Percentiles rank a stretch among this genome's conserved stretches.
Conservation (phyloP, 2,329 filamentous ascomycete species). For the Epichloe coenophiala region DNA sequence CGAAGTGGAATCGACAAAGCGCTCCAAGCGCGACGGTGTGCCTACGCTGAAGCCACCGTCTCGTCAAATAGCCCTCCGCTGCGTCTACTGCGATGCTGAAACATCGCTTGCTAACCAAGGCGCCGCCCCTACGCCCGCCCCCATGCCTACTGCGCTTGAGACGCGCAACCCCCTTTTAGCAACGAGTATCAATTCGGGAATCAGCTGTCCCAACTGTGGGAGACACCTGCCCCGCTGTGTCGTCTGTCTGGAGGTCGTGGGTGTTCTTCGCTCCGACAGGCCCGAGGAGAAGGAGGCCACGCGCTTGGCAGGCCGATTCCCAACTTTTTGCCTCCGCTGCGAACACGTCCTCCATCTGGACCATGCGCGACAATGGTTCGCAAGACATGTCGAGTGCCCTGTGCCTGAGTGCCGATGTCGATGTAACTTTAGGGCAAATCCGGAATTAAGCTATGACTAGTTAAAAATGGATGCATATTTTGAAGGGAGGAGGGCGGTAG, state of each 20-base stretch:
- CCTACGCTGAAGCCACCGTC: slow-evolving; percentile 52
- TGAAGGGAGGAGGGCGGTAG: background rate
- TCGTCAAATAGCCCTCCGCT: slow-evolving; percentile 60
- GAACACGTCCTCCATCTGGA: slow-evolving; percentile 56
- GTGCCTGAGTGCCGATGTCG: slow-evolving; percentile 55
- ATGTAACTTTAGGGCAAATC: slow-evolving; percentile 48
- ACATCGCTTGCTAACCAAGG: slow-evolving; percentile 33
- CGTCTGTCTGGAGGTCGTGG: slow-evolving; percentile 53
- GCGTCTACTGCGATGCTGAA: slow-evolving; percentile 59
- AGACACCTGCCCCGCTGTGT: slow-evolving; percentile 54
- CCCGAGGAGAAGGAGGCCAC: slow-evolving; percentile 38
- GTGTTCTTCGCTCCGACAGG: slow-evolving; percentile 46
- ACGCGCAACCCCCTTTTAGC: slow-evolving; percentile 44
- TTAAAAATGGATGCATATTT: background rate
- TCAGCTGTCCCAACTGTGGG: slow-evolving; percentile 54
- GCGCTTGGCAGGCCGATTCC: slow-evolving; percentile 42
- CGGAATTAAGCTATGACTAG: slow-evolving; percentile 40
- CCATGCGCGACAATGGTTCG: slow-evolving; percentile 54
- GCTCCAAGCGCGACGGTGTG: slow-evolving; percentile 48
- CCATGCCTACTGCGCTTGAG: slow-evolving; percentile 20
- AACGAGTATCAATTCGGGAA: slow-evolving; percentile 43
- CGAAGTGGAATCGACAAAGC: slow-evolving; percentile 61
- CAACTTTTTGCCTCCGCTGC: slow-evolving; percentile 56
- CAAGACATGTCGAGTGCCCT: slow-evolving; percentile 50
- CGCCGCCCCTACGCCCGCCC: slow-evolving; percentile 8